Evolutionary conservation across 495 filamentous ascomycete species (phyloP).

Genomic region (Bombardia bombarda): DNA sequence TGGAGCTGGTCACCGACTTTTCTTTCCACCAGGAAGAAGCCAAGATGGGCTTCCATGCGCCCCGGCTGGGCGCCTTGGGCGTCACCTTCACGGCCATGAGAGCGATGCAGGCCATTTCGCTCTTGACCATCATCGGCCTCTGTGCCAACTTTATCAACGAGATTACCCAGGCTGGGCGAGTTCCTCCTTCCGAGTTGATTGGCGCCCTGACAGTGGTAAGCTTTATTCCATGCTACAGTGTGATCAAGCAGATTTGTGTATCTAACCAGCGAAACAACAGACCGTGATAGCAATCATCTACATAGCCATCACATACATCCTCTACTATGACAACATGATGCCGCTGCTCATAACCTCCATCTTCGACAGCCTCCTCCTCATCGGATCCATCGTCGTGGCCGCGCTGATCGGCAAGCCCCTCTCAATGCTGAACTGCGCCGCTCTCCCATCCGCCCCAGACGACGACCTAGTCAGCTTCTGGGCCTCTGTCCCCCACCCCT

Average conservation of each 20-base stretch:
- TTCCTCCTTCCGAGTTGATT: slow-evolving; percentile 64
- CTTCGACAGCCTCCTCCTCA: slow-evolving; percentile 61
- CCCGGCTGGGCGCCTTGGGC: slow-evolving; percentile 67
- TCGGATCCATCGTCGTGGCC: slow-evolving; percentile 69
- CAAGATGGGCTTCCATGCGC: slow-evolving; percentile 49
- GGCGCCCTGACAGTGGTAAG: slow-evolving; percentile 74
- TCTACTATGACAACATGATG: slow-evolving; percentile 72
- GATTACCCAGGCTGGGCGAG: slow-evolving; percentile 55
- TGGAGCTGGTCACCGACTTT: slow-evolving; percentile 25
- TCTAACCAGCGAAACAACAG: slow-evolving; percentile 30
- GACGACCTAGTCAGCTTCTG: slow-evolving; percentile 6
- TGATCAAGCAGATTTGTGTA: neutral
- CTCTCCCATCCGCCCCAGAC: slow-evolving; percentile 24
- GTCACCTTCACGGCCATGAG: slow-evolving; percentile 69
- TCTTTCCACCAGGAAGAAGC: slow-evolving; percentile 22
- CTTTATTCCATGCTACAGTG: slow-evolving; percentile 11
- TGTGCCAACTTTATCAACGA: slow-evolving; percentile 75
- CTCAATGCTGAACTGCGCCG: slow-evolving; percentile 64
- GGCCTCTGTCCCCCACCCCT: slow-evolving; percentile 3
- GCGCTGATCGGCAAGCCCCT: slow-evolving; percentile 76
- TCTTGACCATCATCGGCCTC: slow-evolving; percentile 76
- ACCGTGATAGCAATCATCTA: slow-evolving; percentile 73
- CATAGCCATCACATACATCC: slow-evolving; percentile 65
- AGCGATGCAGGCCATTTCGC: slow-evolving; percentile 58
- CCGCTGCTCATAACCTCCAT: slow-evolving; percentile 61